Evolutionary conservation across 257 asterid species (phyloP), one percentile per base, ranked within the genome.

Genomic region (Agastache rugosa): DNA sequence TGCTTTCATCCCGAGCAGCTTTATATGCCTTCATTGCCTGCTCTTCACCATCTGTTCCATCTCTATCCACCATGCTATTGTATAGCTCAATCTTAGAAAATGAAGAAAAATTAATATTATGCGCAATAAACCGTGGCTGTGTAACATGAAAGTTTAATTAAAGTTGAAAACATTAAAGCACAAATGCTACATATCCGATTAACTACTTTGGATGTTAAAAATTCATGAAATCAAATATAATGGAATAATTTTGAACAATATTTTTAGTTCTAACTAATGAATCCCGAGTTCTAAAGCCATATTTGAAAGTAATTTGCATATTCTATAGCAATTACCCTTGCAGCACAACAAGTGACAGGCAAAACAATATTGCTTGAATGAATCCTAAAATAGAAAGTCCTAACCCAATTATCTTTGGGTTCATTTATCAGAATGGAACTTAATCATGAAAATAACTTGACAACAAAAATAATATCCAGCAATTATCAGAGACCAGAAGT

Each of bases 51-150:
- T 83, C 86, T 25, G 86, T 77, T 11, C 89, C 97, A 71, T 90
- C 97, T 87, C 88, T 87, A 76, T 91, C 90, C 78, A 91, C 96
- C 87, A 89, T 80, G 85, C 91, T 88, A 73, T 91, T 87, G 75
- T 93, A 93, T 73, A 93, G 83, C 83, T 87, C 96, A 84, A 93
- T 91, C 97, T 93, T 90, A 69, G 72, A 76, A 71, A 25, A 69
- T 50, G 23, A 37, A 37, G 63, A 73, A 48, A 56, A 64, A 74
- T 55, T 19, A 80, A 47, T 48, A 80, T 20, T 31, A 55, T 61
- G 63, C 74, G 78, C 70, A 37, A 47, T 20, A 51, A 71, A 15
- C 20, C 68, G 60, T 29, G 2, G 56, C 25, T 42, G 50, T 61
- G 41, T 63, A 53, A 16, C 50, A 9, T 51, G 68, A 47, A 51